These are phyloP conservation scores for Cryptococcus jaspeensis DNA, from an alignment of 1,284 basidiomycete genomes.

Conservation along the genomic window DNA sequence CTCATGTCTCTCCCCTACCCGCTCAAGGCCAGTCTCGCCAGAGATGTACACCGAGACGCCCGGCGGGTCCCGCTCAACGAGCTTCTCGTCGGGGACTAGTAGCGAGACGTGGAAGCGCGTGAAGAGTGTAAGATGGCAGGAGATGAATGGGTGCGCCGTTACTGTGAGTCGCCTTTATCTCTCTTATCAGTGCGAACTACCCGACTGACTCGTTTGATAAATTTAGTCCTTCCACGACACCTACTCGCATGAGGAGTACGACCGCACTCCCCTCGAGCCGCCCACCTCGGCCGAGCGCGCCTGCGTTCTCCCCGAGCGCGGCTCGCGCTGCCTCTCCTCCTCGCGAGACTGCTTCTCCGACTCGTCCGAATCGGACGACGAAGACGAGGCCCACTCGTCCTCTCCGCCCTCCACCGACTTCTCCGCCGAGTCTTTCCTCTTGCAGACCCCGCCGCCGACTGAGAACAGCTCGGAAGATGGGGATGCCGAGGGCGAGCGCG, in stretches of 20 bases:
- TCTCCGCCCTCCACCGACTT: constrained; percentile 9
- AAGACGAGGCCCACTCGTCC: constrained; percentile 4
- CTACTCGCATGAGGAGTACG: constrained; percentile 50
- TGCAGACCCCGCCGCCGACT: constrained; percentile 17
- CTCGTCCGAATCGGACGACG: constrained; percentile 11
- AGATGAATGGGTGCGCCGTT: constrained; percentile 37
- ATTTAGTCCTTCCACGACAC: constrained; percentile 49
- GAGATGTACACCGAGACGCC: constrained; percentile 5
- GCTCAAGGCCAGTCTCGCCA: constrained; percentile 18
- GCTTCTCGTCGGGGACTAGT: constrained; percentile 19
- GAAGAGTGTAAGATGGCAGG: constrained; percentile 47
- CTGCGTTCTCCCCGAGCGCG: constrained; percentile 49
- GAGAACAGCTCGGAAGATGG: constrained; percentile 19
- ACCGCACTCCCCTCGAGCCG: constrained; percentile 52
- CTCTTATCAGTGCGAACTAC: not conserved
- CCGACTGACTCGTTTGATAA: not conserved
- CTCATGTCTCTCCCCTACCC: constrained; percentile 43
- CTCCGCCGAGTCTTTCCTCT: constrained; percentile 14
- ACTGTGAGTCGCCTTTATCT: constrained; percentile 31
- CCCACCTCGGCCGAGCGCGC: constrained; percentile 48
- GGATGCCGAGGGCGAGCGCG: constrained; percentile 12
- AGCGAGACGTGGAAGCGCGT: constrained; percentile 21
- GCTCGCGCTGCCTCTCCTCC: constrained; percentile 34
- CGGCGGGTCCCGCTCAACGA: constrained; percentile 20
- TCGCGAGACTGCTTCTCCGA: constrained; percentile 14